These are phyloP conservation scores for Digitaria exilis DNA, from an alignment of 202 grass and related monocot species.

Conservation along the genomic window DNA sequence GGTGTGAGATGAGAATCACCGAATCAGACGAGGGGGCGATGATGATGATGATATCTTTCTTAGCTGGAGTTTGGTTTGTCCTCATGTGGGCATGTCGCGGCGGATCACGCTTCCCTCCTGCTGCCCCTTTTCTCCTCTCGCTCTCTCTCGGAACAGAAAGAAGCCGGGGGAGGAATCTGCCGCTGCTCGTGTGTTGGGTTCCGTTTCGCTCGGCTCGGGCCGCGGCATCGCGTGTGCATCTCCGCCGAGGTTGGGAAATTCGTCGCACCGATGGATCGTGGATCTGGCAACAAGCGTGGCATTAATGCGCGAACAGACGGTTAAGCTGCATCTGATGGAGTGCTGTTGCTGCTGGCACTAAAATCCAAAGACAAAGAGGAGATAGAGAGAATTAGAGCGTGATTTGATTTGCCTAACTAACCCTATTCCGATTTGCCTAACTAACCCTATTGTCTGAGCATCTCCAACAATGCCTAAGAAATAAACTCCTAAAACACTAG, in stretches of 20 bases:
- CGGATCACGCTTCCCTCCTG: background rate
- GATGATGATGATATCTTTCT: conserved; percentile 34
- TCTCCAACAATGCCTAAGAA: no score
- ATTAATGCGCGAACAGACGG: conserved; percentile 29
- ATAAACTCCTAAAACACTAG: no score
- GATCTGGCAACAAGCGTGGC: conserved; percentile 32
- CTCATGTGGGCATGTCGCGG: conserved; percentile 48
- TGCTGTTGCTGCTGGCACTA: background rate
- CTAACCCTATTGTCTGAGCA: background rate
- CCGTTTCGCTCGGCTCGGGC: background rate
- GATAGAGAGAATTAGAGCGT: background rate
- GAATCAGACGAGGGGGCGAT: background rate
- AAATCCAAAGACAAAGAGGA: background rate
- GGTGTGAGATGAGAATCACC: background rate
- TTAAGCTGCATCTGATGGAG: background rate
- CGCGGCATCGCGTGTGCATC: background rate
- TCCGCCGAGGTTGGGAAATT: conserved; percentile 41
- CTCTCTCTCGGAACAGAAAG: background rate
- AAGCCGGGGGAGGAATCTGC: background rate
- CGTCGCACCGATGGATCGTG: conserved; percentile 5
- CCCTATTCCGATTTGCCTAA: background rate
- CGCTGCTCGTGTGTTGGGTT: background rate
- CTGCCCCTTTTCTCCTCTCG: background rate
- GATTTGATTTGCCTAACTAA: background rate
- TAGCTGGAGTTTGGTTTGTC: conserved; percentile 73